phyloP scores from a whole-genome alignment of 305 asterid genomes.

The Rubia tinctorum region DNA sequence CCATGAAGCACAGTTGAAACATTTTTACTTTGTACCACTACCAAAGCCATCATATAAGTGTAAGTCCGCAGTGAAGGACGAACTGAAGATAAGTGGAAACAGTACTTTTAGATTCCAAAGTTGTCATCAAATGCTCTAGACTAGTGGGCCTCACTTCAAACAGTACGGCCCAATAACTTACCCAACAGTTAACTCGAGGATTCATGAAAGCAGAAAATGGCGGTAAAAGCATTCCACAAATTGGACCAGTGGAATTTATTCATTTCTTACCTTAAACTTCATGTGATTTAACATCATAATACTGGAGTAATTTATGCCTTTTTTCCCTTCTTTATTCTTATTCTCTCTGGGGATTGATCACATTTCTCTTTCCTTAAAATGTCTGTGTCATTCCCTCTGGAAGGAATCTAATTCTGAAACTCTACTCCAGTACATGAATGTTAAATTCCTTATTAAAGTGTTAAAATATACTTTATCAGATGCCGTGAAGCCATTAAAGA shows the following conservation, averaged over 20 bases:
- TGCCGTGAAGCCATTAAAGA: not conserved
- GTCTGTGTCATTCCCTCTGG: not conserved
- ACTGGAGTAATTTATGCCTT: too few species aligned
- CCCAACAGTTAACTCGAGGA: not conserved
- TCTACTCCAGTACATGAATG: not conserved
- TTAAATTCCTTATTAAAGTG: not conserved
- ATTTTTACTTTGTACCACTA: not conserved
- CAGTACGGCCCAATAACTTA: not conserved
- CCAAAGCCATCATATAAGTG: not conserved
- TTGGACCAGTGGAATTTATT: not conserved
- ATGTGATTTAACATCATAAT: not conserved
- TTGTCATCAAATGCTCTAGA: not conserved
- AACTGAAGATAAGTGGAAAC: not conserved
- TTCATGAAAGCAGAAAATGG: not conserved
- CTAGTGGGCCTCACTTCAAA: not conserved
- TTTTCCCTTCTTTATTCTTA: not conserved
- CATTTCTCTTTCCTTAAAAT: not conserved
- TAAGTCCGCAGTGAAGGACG: not conserved
- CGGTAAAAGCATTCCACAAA: not conserved
- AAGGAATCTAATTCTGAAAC: not conserved
- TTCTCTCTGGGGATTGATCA: too few species aligned
- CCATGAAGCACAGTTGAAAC: too few species aligned
- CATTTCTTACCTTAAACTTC: not conserved
- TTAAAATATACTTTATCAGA: not conserved
- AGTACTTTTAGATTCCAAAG: not conserved